Conservation (phyloP, 2,329 filamentous ascomycete genomes). For the Pseudonectria foliicola region DNA sequence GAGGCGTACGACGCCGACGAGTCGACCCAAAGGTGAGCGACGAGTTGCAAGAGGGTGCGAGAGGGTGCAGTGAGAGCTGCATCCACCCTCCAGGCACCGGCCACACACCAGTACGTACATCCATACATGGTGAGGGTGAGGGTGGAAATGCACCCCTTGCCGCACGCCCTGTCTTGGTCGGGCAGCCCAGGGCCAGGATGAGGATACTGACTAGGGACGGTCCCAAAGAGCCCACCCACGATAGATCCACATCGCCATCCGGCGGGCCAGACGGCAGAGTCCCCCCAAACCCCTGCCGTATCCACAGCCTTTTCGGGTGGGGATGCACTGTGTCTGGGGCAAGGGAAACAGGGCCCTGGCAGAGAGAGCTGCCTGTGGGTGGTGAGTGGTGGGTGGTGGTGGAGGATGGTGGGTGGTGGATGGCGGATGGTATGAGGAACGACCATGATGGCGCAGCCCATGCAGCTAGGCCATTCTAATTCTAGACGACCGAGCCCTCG, state of each 20-base stretch:
- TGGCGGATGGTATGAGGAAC: constrained; percentile 2
- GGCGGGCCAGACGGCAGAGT: constrained; percentile 23
- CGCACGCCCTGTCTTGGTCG: constrained; percentile 45
- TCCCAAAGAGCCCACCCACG: constrained; percentile 15
- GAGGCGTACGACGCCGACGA: constrained; percentile 29
- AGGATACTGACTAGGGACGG: constrained; percentile 16
- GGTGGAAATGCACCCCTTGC: constrained; percentile 23
- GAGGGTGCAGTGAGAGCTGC: too few species aligned
- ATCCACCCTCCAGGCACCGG: too few species aligned
- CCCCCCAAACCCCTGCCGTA: constrained; percentile 18
- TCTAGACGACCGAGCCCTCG: constrained; percentile 25
- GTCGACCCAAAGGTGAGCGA: constrained; percentile 17
- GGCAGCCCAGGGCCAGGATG: constrained; percentile 30
- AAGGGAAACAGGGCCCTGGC: constrained; percentile 22
- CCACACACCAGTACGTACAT: constrained; percentile 2
- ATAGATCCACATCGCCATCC: constrained; percentile 17
- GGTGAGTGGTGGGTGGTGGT: constrained; percentile 1
- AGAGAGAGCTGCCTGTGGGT: too few species aligned
- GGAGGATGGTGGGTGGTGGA: background rate
- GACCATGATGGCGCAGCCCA: constrained; percentile 26
- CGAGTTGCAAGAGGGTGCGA: too few species aligned
- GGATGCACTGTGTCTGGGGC: constrained; percentile 18
- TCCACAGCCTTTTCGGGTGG: constrained; percentile 3
- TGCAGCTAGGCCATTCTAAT: constrained; percentile 28
- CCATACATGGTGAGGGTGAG: too few species aligned